Evolutionary conservation across 495 filamentous ascomycete genomes (phyloP).

Genomic region (Trichoderma gamsii): DNA sequence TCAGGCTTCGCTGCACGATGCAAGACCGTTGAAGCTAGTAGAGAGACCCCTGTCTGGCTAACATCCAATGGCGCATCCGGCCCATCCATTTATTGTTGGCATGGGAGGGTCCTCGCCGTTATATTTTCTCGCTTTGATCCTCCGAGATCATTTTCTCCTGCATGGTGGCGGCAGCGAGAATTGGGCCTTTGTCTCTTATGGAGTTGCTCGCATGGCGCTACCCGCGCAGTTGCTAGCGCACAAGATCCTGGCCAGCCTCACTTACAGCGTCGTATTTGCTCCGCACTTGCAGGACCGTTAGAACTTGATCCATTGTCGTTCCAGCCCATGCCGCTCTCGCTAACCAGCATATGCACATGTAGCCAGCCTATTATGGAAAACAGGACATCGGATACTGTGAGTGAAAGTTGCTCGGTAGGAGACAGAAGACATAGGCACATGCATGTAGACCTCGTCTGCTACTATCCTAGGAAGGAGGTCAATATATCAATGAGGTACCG

Average conservation of each 20-base stretch:
- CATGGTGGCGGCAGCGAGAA: no score
- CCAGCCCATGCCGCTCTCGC: neutral
- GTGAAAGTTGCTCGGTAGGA: no score
- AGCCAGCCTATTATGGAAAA: no score
- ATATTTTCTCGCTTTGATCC: neutral
- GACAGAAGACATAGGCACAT: no score
- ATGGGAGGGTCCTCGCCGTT: neutral
- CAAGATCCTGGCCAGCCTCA: neutral
- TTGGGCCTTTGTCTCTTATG: neutral
- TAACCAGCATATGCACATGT: neutral
- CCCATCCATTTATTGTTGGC: neutral
- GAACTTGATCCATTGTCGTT: neutral
- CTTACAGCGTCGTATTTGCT: neutral
- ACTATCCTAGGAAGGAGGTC: no score
- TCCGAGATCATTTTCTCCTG: neutral
- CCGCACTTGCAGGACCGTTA: neutral
- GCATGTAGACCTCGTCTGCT: no score
- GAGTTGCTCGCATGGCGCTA: neutral
- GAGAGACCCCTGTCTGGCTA: neutral
- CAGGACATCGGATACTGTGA: no score
- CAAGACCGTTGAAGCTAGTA: constrained; percentile 11
- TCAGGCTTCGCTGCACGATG: neutral
- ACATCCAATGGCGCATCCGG: neutral
- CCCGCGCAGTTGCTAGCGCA: neutral
- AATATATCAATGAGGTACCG: no score